These are phyloP conservation scores for Heterobasidion occidentale DNA, from an alignment of 1,284 basidiomycete species.

Conservation along the genomic window DNA sequence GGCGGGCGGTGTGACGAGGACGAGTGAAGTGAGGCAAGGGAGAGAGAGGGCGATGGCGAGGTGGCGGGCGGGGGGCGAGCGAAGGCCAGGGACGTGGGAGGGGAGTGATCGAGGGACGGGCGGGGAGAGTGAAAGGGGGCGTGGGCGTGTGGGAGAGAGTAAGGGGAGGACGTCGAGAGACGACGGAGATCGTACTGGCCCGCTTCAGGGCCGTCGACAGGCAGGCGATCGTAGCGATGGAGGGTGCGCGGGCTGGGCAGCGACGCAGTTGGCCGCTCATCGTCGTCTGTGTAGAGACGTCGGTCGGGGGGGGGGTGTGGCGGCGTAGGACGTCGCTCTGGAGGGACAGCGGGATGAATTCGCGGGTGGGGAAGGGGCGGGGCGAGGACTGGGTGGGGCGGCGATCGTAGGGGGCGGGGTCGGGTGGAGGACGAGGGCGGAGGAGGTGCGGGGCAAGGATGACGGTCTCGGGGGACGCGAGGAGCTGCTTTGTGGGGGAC, in stretches of 20 bases:
- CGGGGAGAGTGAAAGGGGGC: not conserved
- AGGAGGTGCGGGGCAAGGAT: slow-evolving; percentile 28
- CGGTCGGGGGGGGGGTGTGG: slow-evolving; percentile 14
- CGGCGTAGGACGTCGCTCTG: slow-evolving; percentile 14
- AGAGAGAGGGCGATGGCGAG: not conserved
- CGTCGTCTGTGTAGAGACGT: not conserved
- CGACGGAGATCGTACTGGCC: too few species aligned
- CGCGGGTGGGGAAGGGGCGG: slow-evolving; percentile 13
- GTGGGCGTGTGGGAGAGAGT: not conserved
- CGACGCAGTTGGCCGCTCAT: too few species aligned
- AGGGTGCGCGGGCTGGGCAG: not conserved
- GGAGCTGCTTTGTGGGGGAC: slow-evolving; percentile 7
- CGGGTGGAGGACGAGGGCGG: not conserved
- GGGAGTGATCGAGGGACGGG: not conserved
- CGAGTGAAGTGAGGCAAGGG: not conserved
- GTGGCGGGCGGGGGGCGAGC: not conserved
- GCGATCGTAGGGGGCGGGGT: slow-evolving; percentile 13
- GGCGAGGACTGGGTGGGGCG: slow-evolving; percentile 3
- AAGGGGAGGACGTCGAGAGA: not conserved
- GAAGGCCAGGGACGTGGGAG: not conserved
- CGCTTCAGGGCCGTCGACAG: not conserved
- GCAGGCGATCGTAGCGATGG: not conserved
- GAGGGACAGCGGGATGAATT: slow-evolving; percentile 16
- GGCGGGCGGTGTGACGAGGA: not conserved
- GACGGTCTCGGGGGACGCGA: slow-evolving; percentile 20